A percentile compares a stretch with the other conserved stretches of the same genome.
Conservation (phyloP, 371 early-diverging fungal species). For the Gilbertella persicaria region DNA sequence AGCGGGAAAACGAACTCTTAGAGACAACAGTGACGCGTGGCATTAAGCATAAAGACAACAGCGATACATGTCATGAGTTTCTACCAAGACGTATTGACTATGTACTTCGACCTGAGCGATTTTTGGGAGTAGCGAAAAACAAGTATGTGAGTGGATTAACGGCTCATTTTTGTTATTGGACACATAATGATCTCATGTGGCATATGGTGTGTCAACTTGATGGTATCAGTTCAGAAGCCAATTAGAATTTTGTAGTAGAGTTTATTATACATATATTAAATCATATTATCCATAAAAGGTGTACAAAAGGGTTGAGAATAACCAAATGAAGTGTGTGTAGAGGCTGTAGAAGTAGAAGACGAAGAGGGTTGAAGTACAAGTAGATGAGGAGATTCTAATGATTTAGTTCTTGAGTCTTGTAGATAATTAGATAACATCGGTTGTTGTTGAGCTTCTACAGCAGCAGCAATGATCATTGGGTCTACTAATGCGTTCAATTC, state of each 20-base stretch:
- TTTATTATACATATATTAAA: too few species aligned
- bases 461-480: conserved; percentile 34
- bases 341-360: conserved; percentile 19
- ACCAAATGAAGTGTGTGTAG: conserved; percentile 13
- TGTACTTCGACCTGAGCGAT: conserved; percentile 42
- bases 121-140: conserved; percentile 45
- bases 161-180: conserved; percentile 58
- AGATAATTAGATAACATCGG: conserved; percentile 6
- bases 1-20: not conserved
- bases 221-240: not conserved
- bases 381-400: conserved; percentile 13
- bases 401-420: conserved; percentile 11
- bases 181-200: conserved; percentile 50
- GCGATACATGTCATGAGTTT: not conserved
- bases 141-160: conserved; percentile 43
- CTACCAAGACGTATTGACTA: conserved; percentile 38
- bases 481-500: conserved; percentile 22
- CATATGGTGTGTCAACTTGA: conserved; percentile 40
- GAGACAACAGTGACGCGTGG: not conserved
- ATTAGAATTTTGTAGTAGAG: too few species aligned
- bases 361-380: conserved; percentile 24
- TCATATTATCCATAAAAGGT: conserved; percentile 16
- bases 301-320: conserved; percentile 4
- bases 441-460: conserved; percentile 13
- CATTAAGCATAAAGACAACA: not conserved